Conservation (phyloP, 2,329 filamentous ascomycete genomes). For the Exophiala sideris region DNA sequence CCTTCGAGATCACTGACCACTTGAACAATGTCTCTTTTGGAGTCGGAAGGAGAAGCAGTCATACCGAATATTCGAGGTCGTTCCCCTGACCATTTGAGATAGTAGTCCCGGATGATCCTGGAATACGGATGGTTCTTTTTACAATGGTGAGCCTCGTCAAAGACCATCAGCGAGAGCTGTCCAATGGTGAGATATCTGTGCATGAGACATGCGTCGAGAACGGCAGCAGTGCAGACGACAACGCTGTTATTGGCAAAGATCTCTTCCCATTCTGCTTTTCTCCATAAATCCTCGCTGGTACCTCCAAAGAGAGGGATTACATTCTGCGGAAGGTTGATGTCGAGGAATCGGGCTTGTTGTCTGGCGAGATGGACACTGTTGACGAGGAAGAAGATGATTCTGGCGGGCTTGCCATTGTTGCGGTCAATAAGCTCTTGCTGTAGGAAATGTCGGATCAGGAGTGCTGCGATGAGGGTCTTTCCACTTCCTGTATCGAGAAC, state of each 20-base stretch:
- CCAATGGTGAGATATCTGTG: slow-evolving; percentile 76
- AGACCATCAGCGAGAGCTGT: slow-evolving; percentile 84
- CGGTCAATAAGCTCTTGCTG: slow-evolving; percentile 73
- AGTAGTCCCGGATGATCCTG: slow-evolving; percentile 83
- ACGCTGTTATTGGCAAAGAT: slow-evolving; percentile 67
- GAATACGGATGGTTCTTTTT: slow-evolving; percentile 94
- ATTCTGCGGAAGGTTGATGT: slow-evolving; percentile 73
- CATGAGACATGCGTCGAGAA: slow-evolving; percentile 73
- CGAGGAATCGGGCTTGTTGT: slow-evolving; percentile 81
- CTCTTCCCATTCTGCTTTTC: slow-evolving; percentile 55
- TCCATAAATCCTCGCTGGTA: slow-evolving; percentile 61
- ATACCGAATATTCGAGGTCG: slow-evolving; percentile 86
- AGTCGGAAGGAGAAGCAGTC: slow-evolving; percentile 93
- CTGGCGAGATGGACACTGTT: slow-evolving; percentile 75
- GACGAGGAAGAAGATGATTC: slow-evolving; percentile 78
- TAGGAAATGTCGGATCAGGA: slow-evolving; percentile 73
- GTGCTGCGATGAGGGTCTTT: slow-evolving; percentile 91
- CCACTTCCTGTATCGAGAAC: slow-evolving; percentile 72
- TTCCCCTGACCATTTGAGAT: slow-evolving; percentile 49
- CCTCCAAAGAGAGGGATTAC: slow-evolving; percentile 72
- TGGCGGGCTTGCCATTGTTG: slow-evolving; percentile 55
- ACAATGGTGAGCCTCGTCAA: slow-evolving; percentile 94
- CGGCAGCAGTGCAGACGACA: slow-evolving; percentile 87
- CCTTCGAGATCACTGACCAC: slow-evolving; percentile 69
- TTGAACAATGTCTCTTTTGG: slow-evolving; percentile 67